A percentile compares a stretch with the other conserved stretches of the same genome.
Evolutionary conservation across 1,139 yeast genomes (phyloP).

Genomic region (Magnusiomyces suaveolens): DNA sequence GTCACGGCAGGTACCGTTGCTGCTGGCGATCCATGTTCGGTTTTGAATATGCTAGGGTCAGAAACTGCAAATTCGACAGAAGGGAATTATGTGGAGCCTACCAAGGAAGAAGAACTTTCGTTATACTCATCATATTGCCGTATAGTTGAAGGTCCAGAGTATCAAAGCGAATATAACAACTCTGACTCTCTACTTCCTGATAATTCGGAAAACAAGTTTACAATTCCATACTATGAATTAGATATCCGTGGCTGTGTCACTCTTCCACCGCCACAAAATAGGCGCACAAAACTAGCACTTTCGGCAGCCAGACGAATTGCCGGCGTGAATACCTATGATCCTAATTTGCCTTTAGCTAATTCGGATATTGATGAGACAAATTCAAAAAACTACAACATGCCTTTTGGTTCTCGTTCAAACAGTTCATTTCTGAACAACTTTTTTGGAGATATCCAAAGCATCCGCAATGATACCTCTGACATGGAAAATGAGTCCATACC

Average conservation of each 20-base stretch:
- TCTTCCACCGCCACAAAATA: constrained; percentile 58
- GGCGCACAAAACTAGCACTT: constrained; percentile 60
- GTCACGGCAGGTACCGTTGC: constrained; percentile 13
- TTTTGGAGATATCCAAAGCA: neutral
- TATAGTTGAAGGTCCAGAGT: constrained; percentile 23
- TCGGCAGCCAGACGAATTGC: constrained; percentile 65
- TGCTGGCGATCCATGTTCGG: constrained; percentile 5
- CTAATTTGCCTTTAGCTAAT: constrained; percentile 15
- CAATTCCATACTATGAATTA: constrained; percentile 33
- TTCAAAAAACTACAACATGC: neutral
- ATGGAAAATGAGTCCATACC: neutral
- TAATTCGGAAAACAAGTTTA: neutral
- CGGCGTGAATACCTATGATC: constrained; percentile 27
- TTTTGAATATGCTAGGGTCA: neutral
- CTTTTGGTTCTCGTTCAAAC: neutral
- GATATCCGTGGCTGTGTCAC: constrained; percentile 67
- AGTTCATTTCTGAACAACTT: neutral
- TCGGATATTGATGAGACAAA: neutral
- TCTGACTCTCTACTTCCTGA: constrained; percentile 6
- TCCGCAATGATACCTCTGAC: neutral
- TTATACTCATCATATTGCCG: constrained; percentile 61
- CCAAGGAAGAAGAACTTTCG: constrained; percentile 29
- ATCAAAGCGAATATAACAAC: neutral
- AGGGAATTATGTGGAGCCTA: constrained; percentile 18
- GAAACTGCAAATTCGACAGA: neutral